Evolutionary conservation across 2,329 filamentous ascomycete species (phyloP).

Genomic region (Catunica adiposa): DNA sequence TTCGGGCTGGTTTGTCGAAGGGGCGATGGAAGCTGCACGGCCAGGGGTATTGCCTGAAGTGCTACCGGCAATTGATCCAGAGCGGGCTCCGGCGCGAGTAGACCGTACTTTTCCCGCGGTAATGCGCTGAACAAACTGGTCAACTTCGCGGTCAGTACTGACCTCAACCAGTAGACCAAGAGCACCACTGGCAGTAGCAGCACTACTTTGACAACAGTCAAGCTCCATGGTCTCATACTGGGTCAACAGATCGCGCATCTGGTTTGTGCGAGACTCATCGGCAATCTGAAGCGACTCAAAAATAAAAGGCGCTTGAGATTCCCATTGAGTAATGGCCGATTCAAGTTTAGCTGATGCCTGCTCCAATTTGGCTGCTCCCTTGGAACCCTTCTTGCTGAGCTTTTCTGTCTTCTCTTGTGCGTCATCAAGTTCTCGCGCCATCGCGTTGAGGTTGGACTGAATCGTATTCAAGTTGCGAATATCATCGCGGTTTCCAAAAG

Average conservation of each 20-base stretch:
- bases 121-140: slow-evolving; percentile 40
- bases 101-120: slow-evolving; percentile 24
- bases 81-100: slow-evolving; percentile 17
- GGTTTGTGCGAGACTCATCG: slow-evolving; percentile 78
- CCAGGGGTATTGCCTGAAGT: not conserved
- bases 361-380: slow-evolving; percentile 62
- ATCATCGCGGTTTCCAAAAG: slow-evolving; percentile 58
- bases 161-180: slow-evolving; percentile 73
- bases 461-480: slow-evolving; percentile 68
- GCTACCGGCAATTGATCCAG: slow-evolving; percentile 1
- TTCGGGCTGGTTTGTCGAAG: not conserved
- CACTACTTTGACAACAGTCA: slow-evolving; percentile 64
- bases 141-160: slow-evolving; percentile 74
- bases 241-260: slow-evolving; percentile 77
- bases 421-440: slow-evolving; percentile 73
- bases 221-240: slow-evolving; percentile 87
- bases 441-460: slow-evolving; percentile 58
- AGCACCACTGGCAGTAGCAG: slow-evolving; percentile 59
- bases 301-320: slow-evolving; percentile 84
- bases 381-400: slow-evolving; percentile 60
- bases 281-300: slow-evolving; percentile 84
- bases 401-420: slow-evolving; percentile 78
- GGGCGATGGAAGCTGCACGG: not conserved
- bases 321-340: slow-evolving; percentile 70
- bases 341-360: slow-evolving; percentile 57